Evolutionary conservation across 2,329 filamentous ascomycete species (phyloP), one percentile per base, ranked within the genome.

Genomic region (Diaporthe helianthi): DNA sequence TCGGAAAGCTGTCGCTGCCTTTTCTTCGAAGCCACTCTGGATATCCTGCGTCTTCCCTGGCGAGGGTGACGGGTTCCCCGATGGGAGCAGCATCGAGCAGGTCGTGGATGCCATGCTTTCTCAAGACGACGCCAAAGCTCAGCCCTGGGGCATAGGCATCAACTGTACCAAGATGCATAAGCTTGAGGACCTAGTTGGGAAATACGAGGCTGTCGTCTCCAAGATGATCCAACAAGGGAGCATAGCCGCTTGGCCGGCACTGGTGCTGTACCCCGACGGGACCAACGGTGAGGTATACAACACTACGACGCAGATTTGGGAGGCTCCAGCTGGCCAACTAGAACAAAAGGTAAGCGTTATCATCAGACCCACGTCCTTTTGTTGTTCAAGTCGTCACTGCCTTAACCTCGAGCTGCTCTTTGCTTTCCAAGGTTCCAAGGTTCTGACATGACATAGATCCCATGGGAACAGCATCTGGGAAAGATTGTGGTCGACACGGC

Each of bases 131-230:
- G 74, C 75, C 0, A 17, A 60, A 1, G 73, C 71, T 5, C 71
- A 78, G 4, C 89, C 89, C 0, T 89, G 86, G 85, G 89, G 86
- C 0, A 83, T 92, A 29, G 90, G 90, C 1, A 85, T 92, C 74
- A 92, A 92, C 78, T 92, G 90, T 77, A 92, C 85, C 46, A 91
- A 90, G 76, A 84, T 92, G 41, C 82, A 85, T 61, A 89, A 91
- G 76, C 80, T 93, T 36, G 83, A 85, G 2, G 75, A 78, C 0
- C 78, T 91, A 19, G 78, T 93, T 22, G 78, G 77, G 22, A 80
- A 84, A 60, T 90, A 87, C 63, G 87, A 90, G 73, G 80, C 78
- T 4, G 83, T 80, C 10, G 76, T 89, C 19, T 69, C 71, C 12
- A 72, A 69, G n/a, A 65, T 87, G 72, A 68, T 83, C 1, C 64